phyloP scores from a whole-genome alignment of 2,329 filamentous ascomycete genomes.

The Phaeoacremonium minimum region DNA sequence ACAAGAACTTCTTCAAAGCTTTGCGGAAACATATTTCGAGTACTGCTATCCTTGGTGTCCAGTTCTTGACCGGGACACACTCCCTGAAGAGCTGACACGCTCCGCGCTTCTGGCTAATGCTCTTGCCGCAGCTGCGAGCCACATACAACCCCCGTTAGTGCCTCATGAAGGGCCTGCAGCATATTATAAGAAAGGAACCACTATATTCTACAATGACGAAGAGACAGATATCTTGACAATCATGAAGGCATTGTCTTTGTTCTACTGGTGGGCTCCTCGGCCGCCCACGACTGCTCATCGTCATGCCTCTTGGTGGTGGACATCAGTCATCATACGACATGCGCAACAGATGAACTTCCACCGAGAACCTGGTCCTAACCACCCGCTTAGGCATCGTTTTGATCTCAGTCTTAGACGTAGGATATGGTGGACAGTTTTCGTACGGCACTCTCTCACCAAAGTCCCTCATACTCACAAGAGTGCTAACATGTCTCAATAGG shows the following conservation, averaged over 20 bases:
- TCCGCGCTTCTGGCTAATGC: slow-evolving; percentile 30
- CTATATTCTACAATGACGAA: slow-evolving; percentile 34
- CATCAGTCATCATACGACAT: slow-evolving; percentile 33
- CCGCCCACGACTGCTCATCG: slow-evolving; percentile 30
- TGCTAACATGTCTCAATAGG: slow-evolving; percentile 12
- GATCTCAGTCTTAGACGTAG: slow-evolving; percentile 23
- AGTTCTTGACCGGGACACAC: slow-evolving; percentile 25
- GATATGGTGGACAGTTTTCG: slow-evolving; percentile 39
- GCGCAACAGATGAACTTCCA: slow-evolving; percentile 39
- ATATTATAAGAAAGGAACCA: slow-evolving; percentile 33
- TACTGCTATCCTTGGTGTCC: slow-evolving; percentile 38
- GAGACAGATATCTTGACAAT: slow-evolving; percentile 29
- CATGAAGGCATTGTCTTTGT: slow-evolving; percentile 29
- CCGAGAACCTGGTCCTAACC: slow-evolving; percentile 23
- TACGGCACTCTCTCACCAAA: slow-evolving; percentile 7
- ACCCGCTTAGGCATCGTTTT: slow-evolving; percentile 12
- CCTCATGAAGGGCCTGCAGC: slow-evolving; percentile 28
- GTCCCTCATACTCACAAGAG: no score
- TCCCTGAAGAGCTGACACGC: slow-evolving; percentile 22
- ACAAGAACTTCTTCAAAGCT: slow-evolving; percentile 29
- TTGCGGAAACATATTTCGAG: slow-evolving; percentile 35
- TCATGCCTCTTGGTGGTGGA: slow-evolving; percentile 41
- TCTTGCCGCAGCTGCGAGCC: slow-evolving; percentile 31
- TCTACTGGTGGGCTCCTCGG: slow-evolving; percentile 39
- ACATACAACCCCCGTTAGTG: slow-evolving; percentile 34